phyloP scores from a whole-genome alignment of 345 rosid species.

The Raphanus sativus region DNA sequence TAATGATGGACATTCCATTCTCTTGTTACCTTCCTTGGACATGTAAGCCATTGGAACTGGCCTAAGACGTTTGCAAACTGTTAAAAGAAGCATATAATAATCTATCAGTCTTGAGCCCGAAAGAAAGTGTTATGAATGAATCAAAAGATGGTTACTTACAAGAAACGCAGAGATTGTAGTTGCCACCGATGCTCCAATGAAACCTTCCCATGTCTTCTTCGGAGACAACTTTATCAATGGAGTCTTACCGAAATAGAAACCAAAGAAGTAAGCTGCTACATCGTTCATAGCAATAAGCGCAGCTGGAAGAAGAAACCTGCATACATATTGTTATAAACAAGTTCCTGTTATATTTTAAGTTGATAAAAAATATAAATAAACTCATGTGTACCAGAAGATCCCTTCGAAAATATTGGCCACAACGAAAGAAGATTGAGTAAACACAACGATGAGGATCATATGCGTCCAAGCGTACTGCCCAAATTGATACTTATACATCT shows the following conservation, averaged over 20 bases:
- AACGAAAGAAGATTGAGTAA: slow-evolving; percentile 84
- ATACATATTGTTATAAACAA: slow-evolving; percentile 40
- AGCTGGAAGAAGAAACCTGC: slow-evolving; percentile 96
- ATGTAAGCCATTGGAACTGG: slow-evolving; percentile 82
- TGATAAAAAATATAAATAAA: slow-evolving; percentile 4
- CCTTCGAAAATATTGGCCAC: slow-evolving; percentile 97
- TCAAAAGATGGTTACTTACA: slow-evolving; percentile 45
- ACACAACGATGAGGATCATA: slow-evolving; percentile 94
- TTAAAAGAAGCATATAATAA: slow-evolving; percentile 27
- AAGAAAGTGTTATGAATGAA: background rate
- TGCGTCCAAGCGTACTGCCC: slow-evolving; percentile 99
- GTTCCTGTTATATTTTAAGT: slow-evolving; percentile 3
- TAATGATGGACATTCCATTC: background rate
- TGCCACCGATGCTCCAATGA: slow-evolving; percentile 86
- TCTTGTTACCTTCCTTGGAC: slow-evolving; percentile 79
- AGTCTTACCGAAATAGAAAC: slow-evolving; percentile 93
- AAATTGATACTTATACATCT: slow-evolving; percentile 98
- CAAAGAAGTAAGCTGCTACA: slow-evolving; percentile 77
- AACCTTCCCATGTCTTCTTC: slow-evolving; percentile 99
- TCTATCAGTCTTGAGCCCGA: slow-evolving; percentile 11
- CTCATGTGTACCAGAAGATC: slow-evolving; percentile 71
- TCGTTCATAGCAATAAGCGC: slow-evolving; percentile 89
- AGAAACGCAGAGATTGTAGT: slow-evolving; percentile 82
- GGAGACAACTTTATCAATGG: slow-evolving; percentile 92
- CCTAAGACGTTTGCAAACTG: slow-evolving; percentile 85